Base-by-base conservation (phyloP, 1,139 yeast genomes). In the Yamadazyma atlantica region DNA sequence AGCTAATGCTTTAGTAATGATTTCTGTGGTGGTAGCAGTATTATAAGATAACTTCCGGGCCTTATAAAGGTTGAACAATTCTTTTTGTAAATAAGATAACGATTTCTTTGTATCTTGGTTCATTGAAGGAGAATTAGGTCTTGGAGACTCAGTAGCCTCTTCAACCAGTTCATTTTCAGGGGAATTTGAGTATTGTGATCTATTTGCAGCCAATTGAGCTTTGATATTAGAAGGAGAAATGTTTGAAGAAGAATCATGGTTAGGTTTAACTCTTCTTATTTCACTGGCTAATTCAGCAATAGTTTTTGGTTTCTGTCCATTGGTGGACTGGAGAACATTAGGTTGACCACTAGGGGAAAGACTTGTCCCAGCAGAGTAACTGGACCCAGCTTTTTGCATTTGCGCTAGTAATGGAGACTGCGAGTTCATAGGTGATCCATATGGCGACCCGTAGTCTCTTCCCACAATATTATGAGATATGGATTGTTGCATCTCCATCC, bases 1-100 rank as follows among this genome's bases (percentile, higher is more conserved):
- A 3, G 96, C 96, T 49, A 89, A 71, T 0, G 96, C 96, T 52
- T 85, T 89, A n/a, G 96, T 88, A 49, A 89, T 72, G 40, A 88
- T 79, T 42, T 81, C 86, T 0, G 92, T 84, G 29, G 88, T 84
- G 1, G 85, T 80, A 23, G 80, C 84, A 34, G 85, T 82, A 45
- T 82, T 83, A 45, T 81, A 78, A 1, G 73, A 57, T 47, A 84
- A 73, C 45, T 79, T 82, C 43, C 89, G 68, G 38, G 85, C 84
- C 53, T 82, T 83, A 32, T 88, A 84, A 35, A 85, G 64, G 3
- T 78, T 71, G 46, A 83, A 80, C 28, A 85, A 62, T 54, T 85
- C 92, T 44, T 82, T 83, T 57, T 85, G 89, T 39, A 85, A 61
- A 54, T 84, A 84, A 2, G 82, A 69, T 43, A 81, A 63, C 6